Percentiles rank a stretch among this genome's conserved stretches.
Conservation (phyloP, 176 grass and related monocot species). For the Aegilops sharonensis region DNA sequence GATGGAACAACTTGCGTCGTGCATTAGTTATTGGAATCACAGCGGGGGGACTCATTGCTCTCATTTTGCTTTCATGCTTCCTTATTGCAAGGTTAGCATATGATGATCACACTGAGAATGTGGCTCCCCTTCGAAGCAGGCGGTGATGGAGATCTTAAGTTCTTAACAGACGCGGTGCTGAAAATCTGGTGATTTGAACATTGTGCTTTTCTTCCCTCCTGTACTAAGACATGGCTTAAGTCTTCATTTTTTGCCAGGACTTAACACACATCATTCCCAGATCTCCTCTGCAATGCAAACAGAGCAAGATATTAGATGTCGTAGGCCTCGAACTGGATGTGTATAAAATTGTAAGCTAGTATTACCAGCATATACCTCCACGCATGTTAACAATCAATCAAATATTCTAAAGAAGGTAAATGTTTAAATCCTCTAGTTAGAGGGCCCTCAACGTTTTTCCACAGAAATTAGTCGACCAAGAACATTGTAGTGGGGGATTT, state of each 20-base stretch:
- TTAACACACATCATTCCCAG: not conserved
- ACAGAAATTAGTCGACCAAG: not conserved
- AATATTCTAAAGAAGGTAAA: too few species aligned
- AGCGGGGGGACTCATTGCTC: not conserved
- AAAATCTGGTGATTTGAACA: not conserved
- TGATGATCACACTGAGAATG: constrained; percentile 26
- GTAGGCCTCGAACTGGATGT: not conserved
- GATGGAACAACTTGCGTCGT: not conserved
- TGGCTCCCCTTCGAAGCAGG: not conserved
- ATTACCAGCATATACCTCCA: too few species aligned
- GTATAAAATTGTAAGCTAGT: too few species aligned
- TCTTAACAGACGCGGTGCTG: not conserved
- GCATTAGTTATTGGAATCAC: not conserved
- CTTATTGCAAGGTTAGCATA: constrained; percentile 26
- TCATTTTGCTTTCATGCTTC: constrained; percentile 15
- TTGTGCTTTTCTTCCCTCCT: not conserved
- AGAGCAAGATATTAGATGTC: not conserved
- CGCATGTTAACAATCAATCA: too few species aligned
- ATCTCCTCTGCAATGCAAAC: not conserved
- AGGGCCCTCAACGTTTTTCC: too few species aligned
- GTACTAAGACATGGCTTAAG: too few species aligned
- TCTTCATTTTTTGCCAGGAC: not conserved
- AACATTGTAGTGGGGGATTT: not conserved
- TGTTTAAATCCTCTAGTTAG: too few species aligned
- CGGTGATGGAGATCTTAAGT: not conserved